Base-by-base conservation (phyloP, 768 basidiomycete genomes). In the Mrakia blollopis region DNA sequence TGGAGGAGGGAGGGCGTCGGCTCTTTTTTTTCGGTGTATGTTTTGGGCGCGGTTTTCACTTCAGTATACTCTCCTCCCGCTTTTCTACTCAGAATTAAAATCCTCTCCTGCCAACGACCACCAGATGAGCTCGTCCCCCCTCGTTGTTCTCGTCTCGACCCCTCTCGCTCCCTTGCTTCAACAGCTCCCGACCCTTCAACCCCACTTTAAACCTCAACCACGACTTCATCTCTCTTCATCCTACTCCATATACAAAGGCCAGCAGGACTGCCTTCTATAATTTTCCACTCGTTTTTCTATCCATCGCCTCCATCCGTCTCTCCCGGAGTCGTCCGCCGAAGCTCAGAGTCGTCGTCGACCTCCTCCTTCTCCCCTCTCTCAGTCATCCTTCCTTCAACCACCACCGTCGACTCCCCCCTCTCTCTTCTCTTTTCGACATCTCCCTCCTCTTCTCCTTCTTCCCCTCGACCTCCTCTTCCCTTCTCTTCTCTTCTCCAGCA, bases 351-450 rank as follows among this genome's bases (percentile, higher is more conserved):
- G 35, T n/a, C 68, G 30, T 13, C 41, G 7, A 39, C 13, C 41
- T 28, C 69, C 25, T 8, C 44, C 44, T 70, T 47, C 69, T 70
- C 50, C 47, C 47, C 47, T 21, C n/a, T 71, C 39, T 39, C 65
- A 23, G 37, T 37, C 65, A 68, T 21, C 63, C 63, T 37, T 50
- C 47, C 47, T 50, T 18, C 2, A 32, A 21, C 63, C 63, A 35
- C 32, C n/a, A 65, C 30, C 47, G 0, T 7, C 28, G 10, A 9
- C 5, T 52, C 14, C 35, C 71, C 35, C 39, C 28, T 13, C 69
- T 54, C 69, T 5, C 39, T 41, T 13, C 47, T 25, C 41, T 5
- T 14, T n/a, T 41, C 16, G 21, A 7, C 28, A 30, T 35, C 44
- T 14, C 32, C 44, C 8, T 13, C 14, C n/a, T 30, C n/a, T 30